Evolutionary conservation across 805 yeast species (phyloP).

Genomic region (Tetrapisispora phaffii): DNA sequence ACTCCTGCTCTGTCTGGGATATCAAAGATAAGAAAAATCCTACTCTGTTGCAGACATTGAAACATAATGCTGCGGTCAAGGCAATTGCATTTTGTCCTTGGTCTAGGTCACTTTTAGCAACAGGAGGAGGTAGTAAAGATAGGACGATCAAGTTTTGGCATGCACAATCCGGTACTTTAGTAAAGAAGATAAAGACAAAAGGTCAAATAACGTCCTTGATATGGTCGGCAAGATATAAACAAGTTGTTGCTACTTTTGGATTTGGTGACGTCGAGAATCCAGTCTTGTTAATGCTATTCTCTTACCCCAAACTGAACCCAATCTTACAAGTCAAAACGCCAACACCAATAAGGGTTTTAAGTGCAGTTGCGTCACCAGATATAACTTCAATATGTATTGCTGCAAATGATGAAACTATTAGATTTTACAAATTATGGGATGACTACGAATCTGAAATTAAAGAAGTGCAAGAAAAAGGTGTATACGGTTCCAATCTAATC

Average conservation of each 20-base stretch:
- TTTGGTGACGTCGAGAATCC: slow-evolving; percentile 50
- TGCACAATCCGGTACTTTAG: slow-evolving; percentile 61
- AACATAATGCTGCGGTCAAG: slow-evolving; percentile 79
- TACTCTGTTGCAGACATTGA: slow-evolving; percentile 37
- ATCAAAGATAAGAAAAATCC: slow-evolving; percentile 37
- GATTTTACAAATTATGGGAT: slow-evolving; percentile 69
- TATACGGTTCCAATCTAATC: slow-evolving; percentile 47
- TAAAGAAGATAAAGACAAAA: slow-evolving; percentile 45
- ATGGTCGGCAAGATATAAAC: slow-evolving; percentile 60
- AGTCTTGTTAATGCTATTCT: slow-evolving; percentile 46
- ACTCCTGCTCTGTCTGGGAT: slow-evolving; percentile 71
- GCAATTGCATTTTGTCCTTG: slow-evolving; percentile 90
- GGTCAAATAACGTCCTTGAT: slow-evolving; percentile 72
- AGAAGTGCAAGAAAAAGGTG: slow-evolving; percentile 36
- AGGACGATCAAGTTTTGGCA: slow-evolving; percentile 83
- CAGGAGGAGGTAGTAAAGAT: slow-evolving; percentile 87
- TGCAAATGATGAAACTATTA: slow-evolving; percentile 65
- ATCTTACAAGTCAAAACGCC: slow-evolving; percentile 41
- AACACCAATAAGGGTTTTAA: slow-evolving; percentile 47
- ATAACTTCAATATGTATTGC: slow-evolving; percentile 57
- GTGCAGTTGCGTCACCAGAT: slow-evolving; percentile 62
- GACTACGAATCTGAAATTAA: slow-evolving; percentile 28
- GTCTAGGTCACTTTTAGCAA: slow-evolving; percentile 69
- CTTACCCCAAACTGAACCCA: slow-evolving; percentile 54
- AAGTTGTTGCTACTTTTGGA: slow-evolving; percentile 74